phyloP scores from a whole-genome alignment of 495 filamentous ascomycete species.

The Penicillium verhagenii region DNA sequence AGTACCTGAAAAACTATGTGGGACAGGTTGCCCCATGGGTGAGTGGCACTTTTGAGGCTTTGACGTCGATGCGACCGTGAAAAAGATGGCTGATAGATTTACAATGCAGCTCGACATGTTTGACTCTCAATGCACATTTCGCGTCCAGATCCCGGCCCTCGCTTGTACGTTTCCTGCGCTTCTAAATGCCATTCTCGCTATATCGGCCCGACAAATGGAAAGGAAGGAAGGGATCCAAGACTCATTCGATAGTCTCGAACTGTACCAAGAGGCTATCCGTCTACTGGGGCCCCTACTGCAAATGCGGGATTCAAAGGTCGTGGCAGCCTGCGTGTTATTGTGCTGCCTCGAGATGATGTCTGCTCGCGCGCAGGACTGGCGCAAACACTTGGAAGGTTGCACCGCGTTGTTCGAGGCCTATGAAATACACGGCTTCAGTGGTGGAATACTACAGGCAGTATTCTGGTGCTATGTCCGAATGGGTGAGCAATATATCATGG shows the following conservation, averaged over 20 bases:
- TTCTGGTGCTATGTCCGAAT: conserved; percentile 54
- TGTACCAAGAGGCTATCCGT: conserved; percentile 48
- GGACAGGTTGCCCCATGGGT: conserved; percentile 46
- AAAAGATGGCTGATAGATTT: neutral
- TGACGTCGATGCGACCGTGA: neutral
- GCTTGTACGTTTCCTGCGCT: conserved; percentile 40
- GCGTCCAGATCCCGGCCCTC: conserved; percentile 38
- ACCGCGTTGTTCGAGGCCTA: conserved; percentile 44
- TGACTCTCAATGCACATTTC: conserved; percentile 43
- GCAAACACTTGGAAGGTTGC: conserved; percentile 48
- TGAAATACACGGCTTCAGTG: conserved; percentile 42
- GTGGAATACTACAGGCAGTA: conserved; percentile 39
- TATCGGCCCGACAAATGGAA: conserved; percentile 45
- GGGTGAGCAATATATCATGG: conserved; percentile 21
- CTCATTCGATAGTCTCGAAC: conserved; percentile 41
- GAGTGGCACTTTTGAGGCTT: neutral
- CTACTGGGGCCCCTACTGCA: conserved; percentile 35
- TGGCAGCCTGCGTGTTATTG: conserved; percentile 41
- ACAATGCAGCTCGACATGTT: conserved; percentile 50
- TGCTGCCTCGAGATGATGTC: conserved; percentile 53
- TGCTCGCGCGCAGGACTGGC: conserved; percentile 45
- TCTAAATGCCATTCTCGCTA: conserved; percentile 41
- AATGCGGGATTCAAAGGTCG: conserved; percentile 38
- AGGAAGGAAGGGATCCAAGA: conserved; percentile 35
- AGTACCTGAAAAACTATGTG: conserved; percentile 47